A percentile compares a stretch with the other conserved stretches of the same genome.
Conservation (phyloP, 371 early-diverging fungal species). For the Nematocida parisii region DNA sequence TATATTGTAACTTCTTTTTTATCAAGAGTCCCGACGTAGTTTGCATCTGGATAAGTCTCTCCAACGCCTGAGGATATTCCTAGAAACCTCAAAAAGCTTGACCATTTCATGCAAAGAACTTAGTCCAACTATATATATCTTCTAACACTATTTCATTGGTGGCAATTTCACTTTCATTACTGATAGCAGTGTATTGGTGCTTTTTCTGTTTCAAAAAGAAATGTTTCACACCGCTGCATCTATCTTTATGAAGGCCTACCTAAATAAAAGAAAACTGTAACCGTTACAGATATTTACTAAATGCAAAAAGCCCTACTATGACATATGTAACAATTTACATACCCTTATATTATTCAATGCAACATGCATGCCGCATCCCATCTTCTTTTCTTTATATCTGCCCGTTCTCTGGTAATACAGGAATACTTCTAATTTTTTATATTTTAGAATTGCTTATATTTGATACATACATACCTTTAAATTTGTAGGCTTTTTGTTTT, state of each 20-base stretch:
- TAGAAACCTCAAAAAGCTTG: slow-evolving; percentile 44
- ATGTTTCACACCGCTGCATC: background rate
- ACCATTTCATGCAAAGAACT: slow-evolving; percentile 41
- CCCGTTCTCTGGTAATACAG: no score
- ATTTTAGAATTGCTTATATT: no score
- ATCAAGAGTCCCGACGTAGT: slow-evolving; percentile 32
- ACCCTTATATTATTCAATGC: no score
- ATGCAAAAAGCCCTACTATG: no score
- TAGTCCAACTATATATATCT: slow-evolving; percentile 13
- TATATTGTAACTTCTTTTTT: slow-evolving; percentile 49
- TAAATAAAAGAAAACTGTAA: background rate
- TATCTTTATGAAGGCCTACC: background rate
- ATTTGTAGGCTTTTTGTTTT: no score
- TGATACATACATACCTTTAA: no score
- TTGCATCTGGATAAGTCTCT: slow-evolving; percentile 22
- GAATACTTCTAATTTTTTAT: no score
- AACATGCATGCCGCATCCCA: no score
- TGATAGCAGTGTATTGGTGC: slow-evolving; percentile 10
- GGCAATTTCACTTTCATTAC: slow-evolving; percentile 9
- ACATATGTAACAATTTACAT: no score
- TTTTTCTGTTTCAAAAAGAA: slow-evolving; percentile 11
- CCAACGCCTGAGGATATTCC: slow-evolving; percentile 34
- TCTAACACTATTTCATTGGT: slow-evolving; percentile 6
- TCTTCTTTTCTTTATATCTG: no score
- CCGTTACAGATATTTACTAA: background rate